A percentile compares a stretch with the other conserved stretches of the same genome.
These are phyloP conservation scores for Agastache rugosa DNA, from an alignment of 257 asterid genomes.

Conservation along the genomic window DNA sequence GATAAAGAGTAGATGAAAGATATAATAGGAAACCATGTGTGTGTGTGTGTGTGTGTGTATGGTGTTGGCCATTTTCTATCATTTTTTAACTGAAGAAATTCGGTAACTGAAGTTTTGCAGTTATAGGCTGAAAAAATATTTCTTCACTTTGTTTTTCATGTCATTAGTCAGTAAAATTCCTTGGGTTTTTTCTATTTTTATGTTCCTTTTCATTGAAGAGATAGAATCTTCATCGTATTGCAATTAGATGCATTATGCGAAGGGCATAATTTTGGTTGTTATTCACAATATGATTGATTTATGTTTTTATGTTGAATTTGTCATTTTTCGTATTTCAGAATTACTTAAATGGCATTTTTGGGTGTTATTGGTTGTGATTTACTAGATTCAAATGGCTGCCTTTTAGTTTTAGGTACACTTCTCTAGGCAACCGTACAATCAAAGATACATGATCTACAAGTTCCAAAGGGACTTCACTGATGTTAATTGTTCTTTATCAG, in stretches of 20 bases:
- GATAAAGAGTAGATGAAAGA: not conserved
- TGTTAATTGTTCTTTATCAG: not conserved
- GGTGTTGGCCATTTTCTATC: not conserved
- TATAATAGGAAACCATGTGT: not conserved
- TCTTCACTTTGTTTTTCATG: not conserved
- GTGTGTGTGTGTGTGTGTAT: not conserved
- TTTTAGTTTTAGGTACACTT: not conserved
- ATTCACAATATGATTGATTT: not conserved
- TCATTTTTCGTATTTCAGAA: not conserved
- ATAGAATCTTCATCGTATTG: not conserved
- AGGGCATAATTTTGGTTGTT: not conserved
- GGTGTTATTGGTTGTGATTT: conserved; percentile 20
- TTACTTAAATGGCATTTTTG: conserved; percentile 9
- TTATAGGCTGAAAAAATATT: not conserved
- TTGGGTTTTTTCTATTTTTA: not conserved
- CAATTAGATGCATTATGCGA: not conserved
- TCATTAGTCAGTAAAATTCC: not conserved
- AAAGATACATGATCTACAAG: not conserved
- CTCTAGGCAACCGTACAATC: not conserved
- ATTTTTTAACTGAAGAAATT: not conserved
- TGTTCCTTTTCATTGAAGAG: not conserved
- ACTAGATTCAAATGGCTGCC: conserved; percentile 18
- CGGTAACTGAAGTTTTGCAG: not conserved
- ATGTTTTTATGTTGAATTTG: not conserved
- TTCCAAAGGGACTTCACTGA: conserved; percentile 2